Evolutionary conservation across 805 yeast species (phyloP).

Genomic region (Yarrowia sp.): DNA sequence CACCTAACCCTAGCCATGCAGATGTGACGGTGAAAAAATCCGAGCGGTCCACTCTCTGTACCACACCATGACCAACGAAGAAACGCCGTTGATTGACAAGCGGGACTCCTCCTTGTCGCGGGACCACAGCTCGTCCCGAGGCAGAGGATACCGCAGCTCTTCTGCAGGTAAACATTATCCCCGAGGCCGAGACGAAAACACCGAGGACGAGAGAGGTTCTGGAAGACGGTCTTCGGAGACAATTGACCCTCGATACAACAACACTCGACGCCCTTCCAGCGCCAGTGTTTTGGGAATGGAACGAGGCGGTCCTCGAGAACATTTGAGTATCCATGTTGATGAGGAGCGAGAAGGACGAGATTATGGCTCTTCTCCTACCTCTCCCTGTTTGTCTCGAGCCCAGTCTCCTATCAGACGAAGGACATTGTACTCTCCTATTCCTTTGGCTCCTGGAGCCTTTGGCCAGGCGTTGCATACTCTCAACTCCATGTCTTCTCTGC

Average conservation of each 20-base stretch:
- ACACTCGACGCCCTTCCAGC: background rate
- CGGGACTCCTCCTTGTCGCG: background rate
- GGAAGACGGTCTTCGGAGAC: slow-evolving; percentile 5
- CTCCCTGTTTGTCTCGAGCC: slow-evolving; percentile 5
- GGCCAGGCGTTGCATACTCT: slow-evolving; percentile 5
- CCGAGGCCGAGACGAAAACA: slow-evolving; percentile 6
- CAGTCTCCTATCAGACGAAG: background rate
- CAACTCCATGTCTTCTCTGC: slow-evolving; percentile 7
- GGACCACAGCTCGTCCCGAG: background rate
- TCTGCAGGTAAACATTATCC: background rate
- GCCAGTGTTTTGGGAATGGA: slow-evolving; percentile 7
- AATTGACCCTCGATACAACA: slow-evolving; percentile 1
- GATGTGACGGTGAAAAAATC: background rate
- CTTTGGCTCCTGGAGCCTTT: slow-evolving; percentile 18
- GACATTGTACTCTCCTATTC: slow-evolving; percentile 12
- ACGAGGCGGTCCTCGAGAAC: slow-evolving; percentile 13
- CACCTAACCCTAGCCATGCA: background rate
- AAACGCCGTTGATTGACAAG: slow-evolving; percentile 17
- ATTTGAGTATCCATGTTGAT: slow-evolving; percentile 2
- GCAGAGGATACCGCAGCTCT: background rate
- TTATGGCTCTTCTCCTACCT: background rate
- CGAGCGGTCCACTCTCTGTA: background rate
- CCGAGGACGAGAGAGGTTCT: background rate
- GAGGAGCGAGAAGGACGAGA: slow-evolving; percentile 4
- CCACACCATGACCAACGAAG: slow-evolving; percentile 21